A percentile compares a stretch with the other conserved stretches of the same genome.
These are phyloP conservation scores for Panicum miliaceum DNA, from an alignment of 176 grass and related monocot species.

Conservation along the genomic window DNA sequence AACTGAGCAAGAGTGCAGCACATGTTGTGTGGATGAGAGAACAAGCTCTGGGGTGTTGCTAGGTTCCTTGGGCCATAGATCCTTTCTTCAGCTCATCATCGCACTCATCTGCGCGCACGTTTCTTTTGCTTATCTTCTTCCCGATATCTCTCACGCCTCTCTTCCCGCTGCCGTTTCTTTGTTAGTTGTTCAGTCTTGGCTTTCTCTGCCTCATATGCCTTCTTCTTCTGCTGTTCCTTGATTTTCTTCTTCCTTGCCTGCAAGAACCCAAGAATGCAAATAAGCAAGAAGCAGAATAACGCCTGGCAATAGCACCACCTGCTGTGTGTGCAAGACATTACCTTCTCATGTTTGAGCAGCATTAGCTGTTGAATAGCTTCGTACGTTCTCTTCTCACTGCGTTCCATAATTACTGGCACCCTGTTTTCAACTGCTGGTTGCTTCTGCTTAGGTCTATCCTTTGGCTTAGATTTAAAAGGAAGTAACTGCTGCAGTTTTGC, in stretches of 20 bases:
- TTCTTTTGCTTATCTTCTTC: constrained; percentile 85
- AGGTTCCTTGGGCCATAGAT: background rate
- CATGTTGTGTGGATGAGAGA: background rate
- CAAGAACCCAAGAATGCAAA: constrained; percentile 17
- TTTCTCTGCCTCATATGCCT: constrained; percentile 75
- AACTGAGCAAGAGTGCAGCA: background rate
- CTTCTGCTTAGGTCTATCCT: constrained; percentile 57
- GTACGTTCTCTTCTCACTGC: constrained; percentile 53
- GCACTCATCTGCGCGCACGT: constrained; percentile 51
- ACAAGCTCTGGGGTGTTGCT: background rate
- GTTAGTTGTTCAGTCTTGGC: constrained; percentile 67
- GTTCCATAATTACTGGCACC: constrained; percentile 75
- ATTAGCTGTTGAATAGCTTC: constrained; percentile 67
- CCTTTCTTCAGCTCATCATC: background rate
- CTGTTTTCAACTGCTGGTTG: constrained; percentile 46
- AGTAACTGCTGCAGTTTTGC: constrained; percentile 75
- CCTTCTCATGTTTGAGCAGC: constrained; percentile 83
- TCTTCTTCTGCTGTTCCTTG: constrained; percentile 75
- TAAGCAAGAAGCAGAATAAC: background rate
- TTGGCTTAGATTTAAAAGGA: constrained; percentile 84
- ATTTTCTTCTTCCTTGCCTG: constrained; percentile 77
- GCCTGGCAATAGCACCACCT: background rate
- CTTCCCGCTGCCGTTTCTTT: constrained; percentile 84
- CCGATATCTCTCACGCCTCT: constrained; percentile 79
- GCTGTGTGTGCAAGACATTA: constrained; percentile 1